Evolutionary conservation across 164 flowering plant genomes (phyloP).

Genomic region (Taxillus chinensis): DNA sequence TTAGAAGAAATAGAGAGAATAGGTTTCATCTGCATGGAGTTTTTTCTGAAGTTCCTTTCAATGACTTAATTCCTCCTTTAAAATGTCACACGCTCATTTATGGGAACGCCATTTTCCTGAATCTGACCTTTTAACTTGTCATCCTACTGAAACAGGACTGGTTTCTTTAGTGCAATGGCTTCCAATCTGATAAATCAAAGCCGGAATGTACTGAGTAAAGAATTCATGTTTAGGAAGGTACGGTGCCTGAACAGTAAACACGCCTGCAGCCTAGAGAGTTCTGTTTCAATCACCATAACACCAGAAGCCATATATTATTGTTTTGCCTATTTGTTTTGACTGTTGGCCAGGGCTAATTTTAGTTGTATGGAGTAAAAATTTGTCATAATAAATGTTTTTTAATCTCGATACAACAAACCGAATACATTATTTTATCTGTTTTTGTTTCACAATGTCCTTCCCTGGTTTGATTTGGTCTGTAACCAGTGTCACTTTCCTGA

Average conservation of each 20-base stretch:
- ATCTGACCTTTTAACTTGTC: neutral
- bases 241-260: neutral
- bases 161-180: conserved; percentile 55
- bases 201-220: neutral
- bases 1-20: too few relatives aligned
- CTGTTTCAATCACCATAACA: neutral
- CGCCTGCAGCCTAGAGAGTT: neutral
- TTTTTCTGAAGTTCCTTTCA: neutral
- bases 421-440: neutral
- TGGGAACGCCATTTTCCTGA: neutral
- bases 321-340: neutral
- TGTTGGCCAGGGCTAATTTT: too few relatives aligned
- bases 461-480: neutral
- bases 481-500: neutral
- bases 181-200: conserved; percentile 32
- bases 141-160: conserved; percentile 28
- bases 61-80: too few relatives aligned
- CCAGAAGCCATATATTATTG: neutral
- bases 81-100: neutral
- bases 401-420: too few relatives aligned
- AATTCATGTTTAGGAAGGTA: conserved; percentile 4
- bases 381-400: too few relatives aligned
- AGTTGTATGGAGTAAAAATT: too few relatives aligned
- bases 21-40: neutral
- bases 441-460: neutral